phyloP scores from a whole-genome alignment of 176 grass and related monocot species.

The Pontederia paniculata region DNA sequence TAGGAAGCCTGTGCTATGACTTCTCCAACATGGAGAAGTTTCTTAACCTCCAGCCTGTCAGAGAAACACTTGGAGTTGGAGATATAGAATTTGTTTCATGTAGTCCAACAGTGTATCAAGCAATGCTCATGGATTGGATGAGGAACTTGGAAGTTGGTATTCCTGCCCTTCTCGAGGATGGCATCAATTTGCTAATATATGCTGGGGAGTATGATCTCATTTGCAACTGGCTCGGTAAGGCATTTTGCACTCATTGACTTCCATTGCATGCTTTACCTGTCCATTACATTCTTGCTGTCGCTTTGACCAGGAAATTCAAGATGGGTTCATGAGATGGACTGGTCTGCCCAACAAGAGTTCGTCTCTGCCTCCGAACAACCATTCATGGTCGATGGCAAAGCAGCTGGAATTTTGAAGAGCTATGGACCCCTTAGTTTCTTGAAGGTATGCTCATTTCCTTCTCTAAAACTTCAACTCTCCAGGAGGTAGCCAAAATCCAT shows the following conservation, averaged over 20 bases:
- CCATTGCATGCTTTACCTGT: background rate
- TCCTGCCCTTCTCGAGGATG: conserved; percentile 80
- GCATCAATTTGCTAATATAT: conserved; percentile 84
- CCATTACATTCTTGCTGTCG: background rate
- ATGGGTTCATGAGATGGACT: conserved; percentile 93
- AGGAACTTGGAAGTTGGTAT: conserved; percentile 89
- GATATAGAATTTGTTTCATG: conserved; percentile 75
- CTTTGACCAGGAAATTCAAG: conserved; percentile 66
- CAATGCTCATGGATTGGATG: conserved; percentile 90
- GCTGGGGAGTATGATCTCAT: conserved; percentile 95
- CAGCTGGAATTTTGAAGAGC: conserved; percentile 68
- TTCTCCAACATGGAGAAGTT: conserved; percentile 93
- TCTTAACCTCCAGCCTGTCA: conserved; percentile 48
- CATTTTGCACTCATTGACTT: background rate
- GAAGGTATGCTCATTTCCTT: conserved; percentile 37
- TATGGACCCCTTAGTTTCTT: conserved; percentile 80
- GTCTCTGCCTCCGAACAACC: conserved; percentile 27
- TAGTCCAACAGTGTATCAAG: conserved; percentile 53
- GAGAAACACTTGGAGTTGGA: conserved; percentile 58
- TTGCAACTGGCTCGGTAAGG: conserved; percentile 95
- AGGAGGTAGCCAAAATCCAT: background rate
- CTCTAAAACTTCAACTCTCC: background rate
- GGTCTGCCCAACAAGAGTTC: conserved; percentile 84
- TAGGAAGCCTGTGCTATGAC: conserved; percentile 86
- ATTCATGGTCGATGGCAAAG: conserved; percentile 42